Percentiles rank a stretch among this genome's conserved stretches.
These are phyloP conservation scores for Chaetomium fimeti DNA, from an alignment of 495 filamentous ascomycete species.

Conservation along the genomic window DNA sequence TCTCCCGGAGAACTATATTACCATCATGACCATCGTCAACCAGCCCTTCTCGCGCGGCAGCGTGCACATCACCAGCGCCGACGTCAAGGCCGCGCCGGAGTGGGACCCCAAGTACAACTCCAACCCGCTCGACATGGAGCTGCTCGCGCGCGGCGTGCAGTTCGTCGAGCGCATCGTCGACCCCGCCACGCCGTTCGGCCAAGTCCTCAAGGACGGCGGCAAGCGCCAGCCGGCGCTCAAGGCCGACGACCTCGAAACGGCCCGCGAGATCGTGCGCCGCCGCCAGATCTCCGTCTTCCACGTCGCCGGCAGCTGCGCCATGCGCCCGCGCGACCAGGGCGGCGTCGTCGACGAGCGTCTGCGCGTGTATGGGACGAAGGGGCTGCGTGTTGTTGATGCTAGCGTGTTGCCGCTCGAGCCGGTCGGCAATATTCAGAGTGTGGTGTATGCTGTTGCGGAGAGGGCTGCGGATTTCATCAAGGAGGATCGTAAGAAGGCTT, in stretches of 20 bases:
- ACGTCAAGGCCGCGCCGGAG: conserved; percentile 37
- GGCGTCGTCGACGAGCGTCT: conserved; percentile 46
- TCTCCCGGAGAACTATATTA: conserved; percentile 42
- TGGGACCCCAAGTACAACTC: conserved; percentile 58
- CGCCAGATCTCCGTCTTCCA: conserved; percentile 43
- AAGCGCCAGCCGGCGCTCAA: conserved; percentile 29
- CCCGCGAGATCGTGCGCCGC: conserved; percentile 39
- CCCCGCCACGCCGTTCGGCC: conserved; percentile 39
- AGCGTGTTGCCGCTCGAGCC: conserved; percentile 54
- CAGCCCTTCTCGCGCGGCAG: conserved; percentile 58
- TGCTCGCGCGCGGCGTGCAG: conserved; percentile 47
- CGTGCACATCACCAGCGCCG: conserved; percentile 52
- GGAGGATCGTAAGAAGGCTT: conserved; percentile 24
- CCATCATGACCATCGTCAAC: conserved; percentile 42
- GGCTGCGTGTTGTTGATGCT: conserved; percentile 55
- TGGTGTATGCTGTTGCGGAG: conserved; percentile 57
- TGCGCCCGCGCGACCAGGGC: conserved; percentile 39
- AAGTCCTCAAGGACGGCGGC: conserved; percentile 37
- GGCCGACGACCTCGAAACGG: conserved; percentile 37
- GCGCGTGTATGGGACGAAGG: conserved; percentile 49
- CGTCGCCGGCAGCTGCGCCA: conserved; percentile 40
- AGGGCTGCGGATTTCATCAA: conserved; percentile 56
- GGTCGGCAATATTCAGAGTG: conserved; percentile 49
- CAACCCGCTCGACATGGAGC: conserved; percentile 51
- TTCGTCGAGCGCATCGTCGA: conserved; percentile 48